Conservation (phyloP, 768 basidiomycete species). For the Termitomyces sp. region DNA sequence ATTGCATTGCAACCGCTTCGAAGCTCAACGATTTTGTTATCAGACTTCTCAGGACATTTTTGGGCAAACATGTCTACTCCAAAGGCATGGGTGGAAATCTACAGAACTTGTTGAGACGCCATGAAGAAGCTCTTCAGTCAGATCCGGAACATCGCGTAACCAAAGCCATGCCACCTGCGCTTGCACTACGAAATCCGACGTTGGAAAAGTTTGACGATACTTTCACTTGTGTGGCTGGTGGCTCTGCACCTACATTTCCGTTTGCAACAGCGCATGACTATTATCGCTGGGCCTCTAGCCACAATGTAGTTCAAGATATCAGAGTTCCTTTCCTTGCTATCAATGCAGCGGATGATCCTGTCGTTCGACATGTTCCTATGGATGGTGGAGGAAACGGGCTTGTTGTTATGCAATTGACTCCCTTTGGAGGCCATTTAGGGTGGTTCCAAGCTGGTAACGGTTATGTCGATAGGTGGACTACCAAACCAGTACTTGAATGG, state of each 20-base stretch:
- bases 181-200: conserved; percentile 47
- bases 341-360: conserved; percentile 74
- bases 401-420: conserved; percentile 58
- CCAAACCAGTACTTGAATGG: conserved; percentile 72
- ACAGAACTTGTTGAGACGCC: conserved; percentile 47
- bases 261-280: conserved; percentile 42
- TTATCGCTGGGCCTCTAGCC: conserved; percentile 53
- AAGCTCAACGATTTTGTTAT: conserved; percentile 3
- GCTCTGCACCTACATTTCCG: conserved; percentile 52
- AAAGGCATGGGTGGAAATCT: conserved; percentile 78
- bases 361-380: conserved; percentile 60
- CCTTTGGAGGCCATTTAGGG: conserved; percentile 72
- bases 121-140: conserved; percentile 40
- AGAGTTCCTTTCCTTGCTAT: conserved; percentile 72
- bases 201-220: conserved; percentile 55
- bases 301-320: conserved; percentile 53
- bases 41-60: conserved; percentile 52
- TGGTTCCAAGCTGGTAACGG: conserved; percentile 62
- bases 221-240: conserved; percentile 66
- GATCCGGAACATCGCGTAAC: conserved; percentile 49
- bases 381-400: conserved; percentile 47
- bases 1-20: conserved; percentile 8
- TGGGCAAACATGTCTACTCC: conserved; percentile 65
- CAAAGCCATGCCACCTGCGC: conserved; percentile 39
- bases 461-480: conserved; percentile 56